Conservation (phyloP, 805 yeast genomes). For the Myxozyma vanderwaltii region DNA sequence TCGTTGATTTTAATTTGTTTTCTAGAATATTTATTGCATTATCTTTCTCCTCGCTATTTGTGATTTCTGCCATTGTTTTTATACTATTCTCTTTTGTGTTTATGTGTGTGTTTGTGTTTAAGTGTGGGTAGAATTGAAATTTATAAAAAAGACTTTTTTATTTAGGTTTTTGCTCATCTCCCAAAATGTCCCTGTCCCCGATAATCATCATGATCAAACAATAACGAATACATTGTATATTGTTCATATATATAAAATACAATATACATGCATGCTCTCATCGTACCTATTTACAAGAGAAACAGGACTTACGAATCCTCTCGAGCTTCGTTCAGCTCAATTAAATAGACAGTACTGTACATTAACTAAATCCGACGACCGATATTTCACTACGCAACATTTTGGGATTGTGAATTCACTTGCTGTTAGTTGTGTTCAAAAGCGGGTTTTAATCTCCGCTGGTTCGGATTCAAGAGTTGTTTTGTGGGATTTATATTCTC, state of each 20-base stretch:
- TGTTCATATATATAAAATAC: too few species aligned
- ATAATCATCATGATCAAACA: too few species aligned
- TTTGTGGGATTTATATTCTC: constrained; percentile 60
- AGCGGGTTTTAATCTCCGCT: constrained; percentile 61
- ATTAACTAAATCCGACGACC: constrained; percentile 23
- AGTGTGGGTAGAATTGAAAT: too few species aligned
- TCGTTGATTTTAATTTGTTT: background rate
- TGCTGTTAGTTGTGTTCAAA: constrained; percentile 53
- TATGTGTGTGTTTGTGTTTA: too few species aligned
- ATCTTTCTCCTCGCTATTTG: too few species aligned
- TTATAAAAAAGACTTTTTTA: too few species aligned
- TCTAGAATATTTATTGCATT: background rate
- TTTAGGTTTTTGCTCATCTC: too few species aligned
- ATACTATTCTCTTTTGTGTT: too few species aligned
- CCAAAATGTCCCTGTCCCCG: too few species aligned
- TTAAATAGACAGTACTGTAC: constrained; percentile 21
- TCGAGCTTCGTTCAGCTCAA: constrained; percentile 30
- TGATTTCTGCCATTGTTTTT: too few species aligned
- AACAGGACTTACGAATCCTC: constrained; percentile 28
- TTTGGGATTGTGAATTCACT: constrained; percentile 60
- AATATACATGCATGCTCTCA: constrained; percentile 26
- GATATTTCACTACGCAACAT: constrained; percentile 38
- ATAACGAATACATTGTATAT: too few species aligned
- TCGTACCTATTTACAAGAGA: constrained; percentile 31
- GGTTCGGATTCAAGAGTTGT: constrained; percentile 70